phyloP scores from a whole-genome alignment of 2,329 filamentous ascomycete species.

The Didymosphaeria variabile region DNA sequence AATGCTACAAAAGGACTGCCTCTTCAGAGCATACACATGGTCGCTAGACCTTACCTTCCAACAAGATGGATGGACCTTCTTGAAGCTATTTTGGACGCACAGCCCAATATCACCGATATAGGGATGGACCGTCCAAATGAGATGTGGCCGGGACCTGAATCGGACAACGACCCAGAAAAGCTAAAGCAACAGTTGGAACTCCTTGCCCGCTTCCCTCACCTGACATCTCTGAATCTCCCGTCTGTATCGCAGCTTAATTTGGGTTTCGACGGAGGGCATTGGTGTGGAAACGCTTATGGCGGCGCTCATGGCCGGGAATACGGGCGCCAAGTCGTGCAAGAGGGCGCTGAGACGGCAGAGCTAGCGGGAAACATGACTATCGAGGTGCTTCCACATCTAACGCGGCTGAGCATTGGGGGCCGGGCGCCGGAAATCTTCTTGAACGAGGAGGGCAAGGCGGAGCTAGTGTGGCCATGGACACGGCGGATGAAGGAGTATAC shows the following conservation, averaged over 20 bases:
- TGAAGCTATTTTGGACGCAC: background rate
- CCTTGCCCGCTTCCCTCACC: background rate
- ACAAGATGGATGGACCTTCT: background rate
- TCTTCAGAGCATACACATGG: background rate
- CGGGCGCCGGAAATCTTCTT: background rate
- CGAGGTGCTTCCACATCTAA: slow-evolving; percentile 10
- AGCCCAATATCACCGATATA: background rate
- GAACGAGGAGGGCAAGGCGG: background rate
- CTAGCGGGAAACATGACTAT: slow-evolving; percentile 4
- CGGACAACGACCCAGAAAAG: background rate
- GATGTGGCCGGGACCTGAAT: too few relatives aligned
- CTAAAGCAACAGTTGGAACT: background rate
- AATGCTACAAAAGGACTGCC: slow-evolving; percentile 2
- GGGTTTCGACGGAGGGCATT: slow-evolving; percentile 15
- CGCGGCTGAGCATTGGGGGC: slow-evolving; percentile 9
- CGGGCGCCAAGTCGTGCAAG: background rate
- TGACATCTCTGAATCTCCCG: slow-evolving; percentile 1
- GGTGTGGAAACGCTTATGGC: slow-evolving; percentile 17
- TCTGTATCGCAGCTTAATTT: slow-evolving; percentile 2
- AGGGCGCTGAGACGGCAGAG: background rate
- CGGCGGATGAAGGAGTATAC: background rate
- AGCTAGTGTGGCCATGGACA: slow-evolving; percentile 2
- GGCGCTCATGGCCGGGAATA: slow-evolving; percentile 10
- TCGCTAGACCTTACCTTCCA: background rate
- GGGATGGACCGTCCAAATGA: slow-evolving; percentile 2